Base-by-base conservation (phyloP, 257 asterid species). In the Rhazya stricta region DNA sequence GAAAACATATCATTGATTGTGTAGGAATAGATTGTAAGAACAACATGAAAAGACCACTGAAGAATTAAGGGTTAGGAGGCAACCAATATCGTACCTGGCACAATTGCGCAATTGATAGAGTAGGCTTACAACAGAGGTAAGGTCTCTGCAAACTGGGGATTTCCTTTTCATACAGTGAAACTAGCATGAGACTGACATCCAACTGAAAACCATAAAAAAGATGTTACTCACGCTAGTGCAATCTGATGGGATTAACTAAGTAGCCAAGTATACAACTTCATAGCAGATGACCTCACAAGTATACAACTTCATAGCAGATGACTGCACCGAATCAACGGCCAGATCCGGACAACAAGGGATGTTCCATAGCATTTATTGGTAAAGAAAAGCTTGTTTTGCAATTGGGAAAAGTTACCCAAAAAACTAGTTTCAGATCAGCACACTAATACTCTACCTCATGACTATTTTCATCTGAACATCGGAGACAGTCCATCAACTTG, bases 141-240 rank as follows among this genome's bases (percentile, higher is more conserved):
- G 98, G 97, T 53, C 94, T 87, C 81, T 90, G 89, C 91, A 94
- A 84, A 84, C 80, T 88, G 76, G 97, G 96, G 74, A 91, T 85
- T 74, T 79, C 89, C 82, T 89, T 87, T 79, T 85, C 87, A 5
- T 87, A 80, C 80, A 88, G 76, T 2, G 97, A 84, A 74, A 94
- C 87, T 46, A 94, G 89, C 82, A 83, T 79, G 70, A 94, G 84
- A 57, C 89, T 77, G 67, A 83, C 80, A 70, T 88, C 96, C 85
- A 89, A 74, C 97, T 94, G 95, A 70, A 83, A 81, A 78, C 50
- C 74, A 82, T 63, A 82, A 39, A 15, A 74, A 66, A 82, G 61
- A 36, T 10, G 2, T 65, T 43, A 60, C n/a, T 60, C 56, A 27
- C 39, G 18, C 36, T 58, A 56, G 65, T 16, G 5, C 73, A 69